Evolutionary conservation across 1,284 basidiomycete species (phyloP).

Genomic region (Malassezia caprae): DNA sequence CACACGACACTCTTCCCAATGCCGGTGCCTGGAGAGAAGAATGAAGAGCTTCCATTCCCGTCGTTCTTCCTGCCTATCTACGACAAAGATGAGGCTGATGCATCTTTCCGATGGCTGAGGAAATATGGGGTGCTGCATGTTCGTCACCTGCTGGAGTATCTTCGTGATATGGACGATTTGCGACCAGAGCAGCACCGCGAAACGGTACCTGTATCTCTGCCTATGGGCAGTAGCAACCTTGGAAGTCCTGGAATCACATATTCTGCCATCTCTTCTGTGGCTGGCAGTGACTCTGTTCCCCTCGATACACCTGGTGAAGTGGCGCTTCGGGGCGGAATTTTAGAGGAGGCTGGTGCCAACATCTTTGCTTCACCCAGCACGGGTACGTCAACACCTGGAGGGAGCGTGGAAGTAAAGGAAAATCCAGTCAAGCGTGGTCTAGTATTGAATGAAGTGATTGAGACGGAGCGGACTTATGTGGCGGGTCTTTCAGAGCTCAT

Average conservation of each 20-base stretch:
- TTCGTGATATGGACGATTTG: conserved; percentile 87
- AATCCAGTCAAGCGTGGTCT: conserved; percentile 41
- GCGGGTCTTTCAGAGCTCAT: conserved; percentile 81
- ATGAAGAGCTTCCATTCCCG: neutral
- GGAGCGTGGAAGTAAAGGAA: conserved; percentile 27
- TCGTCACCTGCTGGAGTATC: conserved; percentile 68
- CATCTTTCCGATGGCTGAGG: neutral
- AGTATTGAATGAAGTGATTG: conserved; percentile 51
- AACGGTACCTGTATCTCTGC: neutral
- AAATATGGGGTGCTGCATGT: neutral
- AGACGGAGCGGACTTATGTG: conserved; percentile 90
- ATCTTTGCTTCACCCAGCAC: neutral
- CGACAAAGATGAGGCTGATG: neutral
- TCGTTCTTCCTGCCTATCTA: conserved; percentile 14
- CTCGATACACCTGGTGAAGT: conserved; percentile 2
- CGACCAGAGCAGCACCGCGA: conserved; percentile 9
- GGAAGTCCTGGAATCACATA: neutral
- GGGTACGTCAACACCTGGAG: neutral
- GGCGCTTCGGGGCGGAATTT: neutral
- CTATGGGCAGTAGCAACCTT: neutral
- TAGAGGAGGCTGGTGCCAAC: neutral
- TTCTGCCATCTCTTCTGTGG: neutral
- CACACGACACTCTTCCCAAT: neutral
- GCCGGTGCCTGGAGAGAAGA: neutral
- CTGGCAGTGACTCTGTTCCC: neutral